Evolutionary conservation across 2,329 filamentous ascomycete genomes (phyloP).

Genomic region (Monosporascus cannonballus): DNA sequence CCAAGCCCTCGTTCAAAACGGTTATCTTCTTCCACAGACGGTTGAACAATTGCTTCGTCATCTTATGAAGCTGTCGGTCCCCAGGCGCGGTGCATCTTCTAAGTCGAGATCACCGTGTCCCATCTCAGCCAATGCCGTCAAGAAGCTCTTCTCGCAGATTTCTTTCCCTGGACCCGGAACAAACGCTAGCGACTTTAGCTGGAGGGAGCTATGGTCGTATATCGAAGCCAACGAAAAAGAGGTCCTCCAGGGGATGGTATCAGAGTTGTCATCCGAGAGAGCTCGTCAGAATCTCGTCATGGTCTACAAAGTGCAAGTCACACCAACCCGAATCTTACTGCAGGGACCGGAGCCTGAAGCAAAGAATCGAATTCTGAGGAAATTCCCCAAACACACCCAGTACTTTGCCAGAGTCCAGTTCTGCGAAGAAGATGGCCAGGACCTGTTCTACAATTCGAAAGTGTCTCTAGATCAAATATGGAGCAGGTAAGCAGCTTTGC

Average conservation of each 20-base stretch:
- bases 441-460: conserved; percentile 51
- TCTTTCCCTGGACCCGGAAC: conserved; percentile 47
- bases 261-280: conserved; percentile 20
- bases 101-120: conserved; percentile 19
- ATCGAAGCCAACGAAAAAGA: conserved; percentile 37
- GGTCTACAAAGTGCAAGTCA: conserved; percentile 52
- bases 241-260: conserved; percentile 20
- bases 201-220: conserved; percentile 19
- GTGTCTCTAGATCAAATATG: conserved; percentile 46
- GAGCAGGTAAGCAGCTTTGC: conserved; percentile 3
- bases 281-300: conserved; percentile 36
- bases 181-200: conserved; percentile 35
- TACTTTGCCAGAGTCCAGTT: conserved; percentile 68
- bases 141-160: conserved; percentile 44
- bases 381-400: conserved; percentile 52
- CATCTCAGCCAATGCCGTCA: conserved; percentile 48
- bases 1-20: conserved; percentile 56
- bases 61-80: conserved; percentile 18
- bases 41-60: conserved; percentile 44
- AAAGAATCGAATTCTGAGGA: conserved; percentile 66
- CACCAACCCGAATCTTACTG: conserved; percentile 51
- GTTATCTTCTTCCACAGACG: conserved; percentile 50
- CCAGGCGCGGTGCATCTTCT: not conserved
- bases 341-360: conserved; percentile 59
- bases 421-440: conserved; percentile 64